Base-by-base conservation (phyloP, 108 stramenopile genomes). In the Discostella stelligeroides region DNA sequence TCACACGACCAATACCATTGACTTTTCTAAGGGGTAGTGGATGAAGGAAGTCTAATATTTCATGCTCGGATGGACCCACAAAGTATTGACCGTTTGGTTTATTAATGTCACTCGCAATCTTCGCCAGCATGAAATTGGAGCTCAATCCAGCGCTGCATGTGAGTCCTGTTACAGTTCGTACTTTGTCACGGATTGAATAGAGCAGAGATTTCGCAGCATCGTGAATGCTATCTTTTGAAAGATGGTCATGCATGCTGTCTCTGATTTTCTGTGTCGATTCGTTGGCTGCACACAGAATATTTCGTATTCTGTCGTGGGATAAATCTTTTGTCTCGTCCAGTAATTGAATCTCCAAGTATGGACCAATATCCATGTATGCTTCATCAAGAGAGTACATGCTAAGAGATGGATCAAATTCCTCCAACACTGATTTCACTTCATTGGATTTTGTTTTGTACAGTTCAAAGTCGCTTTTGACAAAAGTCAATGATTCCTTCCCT, bases 81-180 rank as follows among this genome's bases (percentile, higher is more conserved):
- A 92, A 65, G 59, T 79, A 73, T 68, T 99, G 99, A 0, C 99
- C 98, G 70, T 99, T 86, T 4, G 99, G 99, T 77, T 99, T 99
- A 83, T 96, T 92, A 41, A 65, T 21, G 74, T 99, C 97, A 48
- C 25, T 58, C 14, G 88, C 91, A 60, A 97, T 96, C 79, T 99
- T 99, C 18, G 98, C 97, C 20, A 99, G 71, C 29, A 92, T 72
- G 56, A 84, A 82, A 53, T 95, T 98, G 15, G 91, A 85, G 15
- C 92, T 95, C 24, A 98, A 68, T 15, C 99, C 99, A 8, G 97
- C 98, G 37, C 90, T 92, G 73, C 95, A 96, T 1, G 97, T 98
- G 20, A 98, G 84, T 4, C 88, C 86, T 0, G 97, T 98, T 8
- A 45, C 73, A 20, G 72, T 58, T 15, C 49, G 29, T 39, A 99